phyloP scores from a whole-genome alignment of 2,329 filamentous ascomycete species.

The Chaetomium olivaceum region DNA sequence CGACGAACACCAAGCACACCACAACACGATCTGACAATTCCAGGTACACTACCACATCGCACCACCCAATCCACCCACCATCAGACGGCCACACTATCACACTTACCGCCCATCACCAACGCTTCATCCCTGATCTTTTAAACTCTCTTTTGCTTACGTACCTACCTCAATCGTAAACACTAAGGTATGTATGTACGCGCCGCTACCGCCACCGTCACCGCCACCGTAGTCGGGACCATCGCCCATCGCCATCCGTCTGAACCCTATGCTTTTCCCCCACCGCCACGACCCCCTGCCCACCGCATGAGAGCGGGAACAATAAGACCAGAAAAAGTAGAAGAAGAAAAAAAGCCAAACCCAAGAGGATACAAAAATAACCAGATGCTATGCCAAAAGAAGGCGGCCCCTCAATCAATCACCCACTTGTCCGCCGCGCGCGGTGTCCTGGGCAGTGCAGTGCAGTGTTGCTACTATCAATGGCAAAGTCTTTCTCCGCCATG shows the following conservation, averaged over 20 bases:
- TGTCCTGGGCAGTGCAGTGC: not conserved
- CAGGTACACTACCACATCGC: no score
- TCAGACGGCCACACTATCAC: no score
- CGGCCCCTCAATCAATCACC: not conserved
- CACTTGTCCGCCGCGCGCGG: not conserved
- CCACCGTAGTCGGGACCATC: no score
- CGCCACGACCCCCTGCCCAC: not conserved
- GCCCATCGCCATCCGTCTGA: no score
- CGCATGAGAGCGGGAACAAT: not conserved
- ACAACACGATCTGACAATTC: no score
- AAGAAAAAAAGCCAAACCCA: not conserved
- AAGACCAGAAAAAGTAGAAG: not conserved
- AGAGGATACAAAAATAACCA: conserved; percentile 19
- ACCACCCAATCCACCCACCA: no score
- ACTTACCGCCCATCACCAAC: no score
- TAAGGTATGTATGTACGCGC: not conserved
- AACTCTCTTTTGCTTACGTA: not conserved
- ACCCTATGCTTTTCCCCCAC: conserved; percentile 6
- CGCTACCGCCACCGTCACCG: no score
- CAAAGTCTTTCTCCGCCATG: not conserved
- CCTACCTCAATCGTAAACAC: not conserved
- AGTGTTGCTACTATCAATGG: not conserved
- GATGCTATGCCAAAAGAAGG: conserved; percentile 14
- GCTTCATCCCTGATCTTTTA: not conserved
- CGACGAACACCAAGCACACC: no score